Evolutionary conservation across 371 early-diverging fungal species (phyloP).

Genomic region (Mortierella polycephala): DNA sequence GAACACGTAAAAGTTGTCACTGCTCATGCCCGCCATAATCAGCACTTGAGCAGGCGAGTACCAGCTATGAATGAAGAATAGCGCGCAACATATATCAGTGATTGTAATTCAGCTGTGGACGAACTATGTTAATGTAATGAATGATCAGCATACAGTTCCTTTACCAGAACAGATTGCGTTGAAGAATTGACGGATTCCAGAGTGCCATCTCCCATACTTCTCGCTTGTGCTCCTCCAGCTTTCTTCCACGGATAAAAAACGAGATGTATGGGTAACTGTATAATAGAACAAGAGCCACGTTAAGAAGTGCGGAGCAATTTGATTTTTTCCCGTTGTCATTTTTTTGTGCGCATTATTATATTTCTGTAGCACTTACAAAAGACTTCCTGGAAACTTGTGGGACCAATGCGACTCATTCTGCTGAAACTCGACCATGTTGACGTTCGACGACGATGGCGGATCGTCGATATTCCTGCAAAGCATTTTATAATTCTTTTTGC

Average conservation of each 20-base stretch:
- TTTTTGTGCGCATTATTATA: no score
- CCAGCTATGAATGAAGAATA: slow-evolving; percentile 23
- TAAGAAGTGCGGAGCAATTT: background rate
- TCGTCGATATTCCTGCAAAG: slow-evolving; percentile 27
- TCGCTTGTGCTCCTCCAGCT: slow-evolving; percentile 19
- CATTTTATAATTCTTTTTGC: slow-evolving; percentile 47
- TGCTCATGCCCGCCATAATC: slow-evolving; percentile 26
- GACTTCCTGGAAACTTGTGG: slow-evolving; percentile 24
- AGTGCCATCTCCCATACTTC: slow-evolving; percentile 49
- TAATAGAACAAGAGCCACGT: background rate
- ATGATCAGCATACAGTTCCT: background rate
- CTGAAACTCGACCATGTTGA: slow-evolving; percentile 34
- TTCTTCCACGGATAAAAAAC: slow-evolving; percentile 15
- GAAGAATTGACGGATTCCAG: slow-evolving; percentile 51
- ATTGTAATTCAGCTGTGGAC: no score
- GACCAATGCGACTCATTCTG: slow-evolving; percentile 37
- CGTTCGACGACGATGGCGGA: slow-evolving; percentile 21
- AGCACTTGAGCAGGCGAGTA: slow-evolving; percentile 53
- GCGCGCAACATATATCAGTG: background rate
- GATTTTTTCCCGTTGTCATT: background rate
- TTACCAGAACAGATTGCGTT: slow-evolving; percentile 54
- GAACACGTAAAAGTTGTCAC: slow-evolving; percentile 42
- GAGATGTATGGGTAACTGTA: slow-evolving; percentile 28
- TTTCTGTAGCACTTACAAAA: slow-evolving; percentile 20
- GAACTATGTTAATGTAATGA: background rate